Percentiles rank a stretch among this genome's conserved stretches.
These are phyloP conservation scores for Fusarium fracticaudum DNA, from an alignment of 2,329 filamentous ascomycete genomes.

Conservation along the genomic window DNA sequence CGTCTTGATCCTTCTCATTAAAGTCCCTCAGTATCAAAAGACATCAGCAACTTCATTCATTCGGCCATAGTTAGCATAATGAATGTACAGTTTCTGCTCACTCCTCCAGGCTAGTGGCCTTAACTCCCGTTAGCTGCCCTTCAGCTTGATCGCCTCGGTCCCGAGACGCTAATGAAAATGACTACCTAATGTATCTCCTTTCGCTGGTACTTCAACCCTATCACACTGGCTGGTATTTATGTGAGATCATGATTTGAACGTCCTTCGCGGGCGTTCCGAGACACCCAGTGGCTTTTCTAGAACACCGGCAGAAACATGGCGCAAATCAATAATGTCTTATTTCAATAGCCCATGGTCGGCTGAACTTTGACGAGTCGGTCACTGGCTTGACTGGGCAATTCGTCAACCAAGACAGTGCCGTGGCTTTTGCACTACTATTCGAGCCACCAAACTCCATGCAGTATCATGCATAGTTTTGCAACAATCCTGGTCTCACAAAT, in stretches of 20 bases:
- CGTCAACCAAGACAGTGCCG: neutral
- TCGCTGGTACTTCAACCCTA: neutral
- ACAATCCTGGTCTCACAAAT: constrained; percentile 11
- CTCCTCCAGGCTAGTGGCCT: neutral
- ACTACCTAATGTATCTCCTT: neutral
- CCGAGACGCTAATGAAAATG: neutral
- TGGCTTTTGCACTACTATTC: constrained; percentile 9
- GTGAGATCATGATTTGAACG: neutral
- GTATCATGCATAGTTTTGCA: neutral
- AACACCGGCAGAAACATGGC: constrained; percentile 27
- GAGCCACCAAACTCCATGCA: constrained; percentile 7
- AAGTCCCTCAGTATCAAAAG: neutral
- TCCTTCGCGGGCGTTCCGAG: neutral
- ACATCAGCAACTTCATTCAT: neutral
- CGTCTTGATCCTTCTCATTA: neutral
- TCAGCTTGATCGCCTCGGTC: neutral
- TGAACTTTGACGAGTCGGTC: constrained; percentile 4
- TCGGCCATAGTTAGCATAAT: neutral
- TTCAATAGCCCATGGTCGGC: neutral
- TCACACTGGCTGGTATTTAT: neutral
- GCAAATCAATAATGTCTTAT: neutral
- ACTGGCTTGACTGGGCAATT: neutral
- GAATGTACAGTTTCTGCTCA: neutral
- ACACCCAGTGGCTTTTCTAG: constrained; percentile 16
- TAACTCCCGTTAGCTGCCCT: neutral